These are phyloP conservation scores for Moelleriella libera DNA, from an alignment of 2,329 filamentous ascomycete species.

Conservation along the genomic window DNA sequence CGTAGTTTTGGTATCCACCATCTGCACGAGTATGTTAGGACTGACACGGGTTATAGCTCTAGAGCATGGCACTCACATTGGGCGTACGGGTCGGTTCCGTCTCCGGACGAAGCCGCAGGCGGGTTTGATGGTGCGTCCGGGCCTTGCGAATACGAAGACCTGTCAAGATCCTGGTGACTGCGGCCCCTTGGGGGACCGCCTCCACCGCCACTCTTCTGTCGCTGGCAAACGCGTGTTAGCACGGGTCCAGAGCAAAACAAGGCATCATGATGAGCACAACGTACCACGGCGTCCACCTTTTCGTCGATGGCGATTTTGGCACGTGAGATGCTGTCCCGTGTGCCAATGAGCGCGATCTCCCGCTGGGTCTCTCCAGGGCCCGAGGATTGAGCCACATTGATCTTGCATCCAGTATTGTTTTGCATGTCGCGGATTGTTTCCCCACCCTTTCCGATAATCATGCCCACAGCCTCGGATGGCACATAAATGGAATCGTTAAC, in stretches of 20 bases:
- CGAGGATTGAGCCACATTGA: slow-evolving; percentile 76
- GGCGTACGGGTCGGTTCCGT: slow-evolving; percentile 57
- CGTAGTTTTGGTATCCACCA: slow-evolving; percentile 69
- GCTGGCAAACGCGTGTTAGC: slow-evolving; percentile 17
- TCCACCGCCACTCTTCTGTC: slow-evolving; percentile 36
- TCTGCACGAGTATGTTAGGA: slow-evolving; percentile 28
- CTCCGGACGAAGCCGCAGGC: slow-evolving; percentile 28
- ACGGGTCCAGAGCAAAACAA: background rate
- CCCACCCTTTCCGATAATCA: slow-evolving; percentile 92
- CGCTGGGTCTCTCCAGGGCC: slow-evolving; percentile 67
- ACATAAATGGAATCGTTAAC: slow-evolving; percentile 73
- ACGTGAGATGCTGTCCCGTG: slow-evolving; percentile 59
- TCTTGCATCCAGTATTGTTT: slow-evolving; percentile 75
- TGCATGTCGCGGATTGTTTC: slow-evolving; percentile 95
- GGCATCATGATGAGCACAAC: slow-evolving; percentile 17
- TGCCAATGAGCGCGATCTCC: slow-evolving; percentile 75
- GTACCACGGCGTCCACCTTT: slow-evolving; percentile 79
- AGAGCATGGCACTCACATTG: slow-evolving; percentile 38
- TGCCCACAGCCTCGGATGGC: slow-evolving; percentile 81
- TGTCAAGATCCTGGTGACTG: slow-evolving; percentile 39
- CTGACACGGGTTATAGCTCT: background rate
- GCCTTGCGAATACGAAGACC: slow-evolving; percentile 35
- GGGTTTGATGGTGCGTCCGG: slow-evolving; percentile 28
- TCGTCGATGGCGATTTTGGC: slow-evolving; percentile 81
- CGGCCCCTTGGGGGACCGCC: slow-evolving; percentile 25